phyloP scores from a whole-genome alignment of 306 rosid species.

The Quercus wislizeni region DNA sequence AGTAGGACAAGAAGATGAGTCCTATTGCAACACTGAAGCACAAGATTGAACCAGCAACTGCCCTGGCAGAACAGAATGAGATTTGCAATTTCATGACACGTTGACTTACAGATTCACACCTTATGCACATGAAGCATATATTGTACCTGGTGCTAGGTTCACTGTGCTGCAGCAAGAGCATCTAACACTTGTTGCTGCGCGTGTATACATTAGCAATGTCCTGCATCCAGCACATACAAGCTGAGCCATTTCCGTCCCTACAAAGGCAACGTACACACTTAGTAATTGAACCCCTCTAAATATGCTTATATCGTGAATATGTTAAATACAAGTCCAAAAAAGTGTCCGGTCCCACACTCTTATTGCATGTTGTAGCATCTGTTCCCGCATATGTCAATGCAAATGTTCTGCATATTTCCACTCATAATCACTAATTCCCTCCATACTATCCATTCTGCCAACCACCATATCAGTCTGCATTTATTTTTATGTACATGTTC shows the following conservation, averaged over 20 bases:
- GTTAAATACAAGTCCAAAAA: not conserved
- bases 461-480: not conserved
- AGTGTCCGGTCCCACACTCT: not conserved
- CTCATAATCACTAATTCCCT: not conserved
- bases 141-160: constrained; percentile 83
- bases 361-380: not conserved
- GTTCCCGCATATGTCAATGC: not conserved
- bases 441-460: not conserved
- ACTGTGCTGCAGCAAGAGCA: constrained; percentile 93
- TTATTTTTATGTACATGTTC: not conserved
- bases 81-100: constrained; percentile 9
- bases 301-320: not conserved
- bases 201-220: constrained; percentile 85
- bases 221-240: constrained; percentile 97
- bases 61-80: constrained; percentile 1
- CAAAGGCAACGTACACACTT: constrained; percentile 15
- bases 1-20: not conserved
- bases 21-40: constrained; percentile 7
- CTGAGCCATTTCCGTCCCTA: constrained; percentile 93
- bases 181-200: constrained; percentile 93
- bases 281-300: constrained; percentile 1
- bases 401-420: not conserved
- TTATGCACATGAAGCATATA: constrained; percentile 4
- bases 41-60: constrained; percentile 3
- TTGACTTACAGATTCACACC: constrained; percentile 4